Evolutionary conservation across 2,329 filamentous ascomycete species (phyloP).

Genomic region (Trichoderma brevicompactum): DNA sequence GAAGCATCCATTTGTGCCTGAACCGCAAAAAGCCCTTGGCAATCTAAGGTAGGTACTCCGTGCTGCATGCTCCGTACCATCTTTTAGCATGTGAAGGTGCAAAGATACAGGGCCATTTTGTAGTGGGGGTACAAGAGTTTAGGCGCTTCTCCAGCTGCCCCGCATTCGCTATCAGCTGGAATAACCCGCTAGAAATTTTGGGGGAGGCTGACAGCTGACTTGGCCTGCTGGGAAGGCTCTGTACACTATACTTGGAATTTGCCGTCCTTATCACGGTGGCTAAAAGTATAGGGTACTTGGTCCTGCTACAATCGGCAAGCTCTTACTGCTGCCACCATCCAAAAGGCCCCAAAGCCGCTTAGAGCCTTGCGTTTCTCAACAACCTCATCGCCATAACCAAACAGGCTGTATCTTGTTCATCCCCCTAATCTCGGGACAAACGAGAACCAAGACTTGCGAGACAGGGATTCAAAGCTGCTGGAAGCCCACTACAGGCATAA

Average conservation of each 20-base stretch:
- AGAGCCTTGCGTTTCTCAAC: conserved; percentile 1
- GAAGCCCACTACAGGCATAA: neutral
- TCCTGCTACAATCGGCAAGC: neutral
- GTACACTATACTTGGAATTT: neutral
- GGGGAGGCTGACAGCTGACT: conserved; percentile 3
- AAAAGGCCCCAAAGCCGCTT: neutral
- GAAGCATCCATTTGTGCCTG: conserved; percentile 5
- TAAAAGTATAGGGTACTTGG: neutral
- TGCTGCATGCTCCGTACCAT: neutral
- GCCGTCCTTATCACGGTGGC: neutral
- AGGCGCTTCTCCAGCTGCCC: conserved; percentile 16
- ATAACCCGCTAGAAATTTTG: neutral
- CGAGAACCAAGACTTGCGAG: neutral
- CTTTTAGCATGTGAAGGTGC: conserved; percentile 1
- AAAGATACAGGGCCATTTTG: conserved; percentile 8
- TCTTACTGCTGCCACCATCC: neutral
- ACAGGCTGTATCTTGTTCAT: neutral
- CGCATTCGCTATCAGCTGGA: conserved; percentile 15
- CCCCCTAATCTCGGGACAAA: neutral
- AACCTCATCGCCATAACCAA: conserved; percentile 11
- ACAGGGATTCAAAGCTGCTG: neutral
- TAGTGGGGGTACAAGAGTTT: neutral
- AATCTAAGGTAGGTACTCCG: too few species aligned
- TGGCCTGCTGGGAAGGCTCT: neutral
- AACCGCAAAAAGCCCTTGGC: neutral